Base-by-base conservation (phyloP, 495 filamentous ascomycete species). In the Bryoglossum gracile region DNA sequence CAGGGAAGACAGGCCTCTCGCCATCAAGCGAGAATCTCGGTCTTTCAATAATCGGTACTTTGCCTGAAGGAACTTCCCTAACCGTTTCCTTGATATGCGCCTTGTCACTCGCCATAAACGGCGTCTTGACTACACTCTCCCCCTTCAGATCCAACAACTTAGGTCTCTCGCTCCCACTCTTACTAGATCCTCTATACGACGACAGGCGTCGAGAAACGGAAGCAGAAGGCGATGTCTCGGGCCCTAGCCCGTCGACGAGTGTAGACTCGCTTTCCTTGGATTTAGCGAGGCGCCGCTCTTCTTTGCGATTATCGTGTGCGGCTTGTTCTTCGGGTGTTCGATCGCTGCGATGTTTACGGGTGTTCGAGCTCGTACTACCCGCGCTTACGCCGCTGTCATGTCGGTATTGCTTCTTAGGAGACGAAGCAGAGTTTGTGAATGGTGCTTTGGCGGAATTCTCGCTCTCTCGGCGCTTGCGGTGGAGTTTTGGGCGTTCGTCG, bases 261-360 rank as follows among this genome's bases (percentile, higher is more conserved):
- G 47, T 48, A 25, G 32, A 9, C 26, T 55, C 46, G 1, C 18
- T 34, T 17, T 32, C 35, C 22, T 50, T 44, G 4, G 34, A 35
- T 36, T 46, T 56, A 14, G 52, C 43, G 23, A 48, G 47, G 30
- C 40, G 32, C 11, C 50, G 30, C 30, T 51, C 53, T 32, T 24
- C 57, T 34, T 62, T 62, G 23, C 59, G 45, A 43, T 48, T 47
- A 8, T 62, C 59, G 22, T 59, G 59, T 11, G 59, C 59, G 14
- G 37, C 48, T 50, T 62, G 59, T 33, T 62, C 59, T 36, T 62
- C 59, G 13, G 59, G 56, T 8, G 59, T 59, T 3, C 58, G 54
- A 11, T 50, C 46, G 5, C 42, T 46, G 22, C 46, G 30, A 28
- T 43, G 24, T 35, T 48, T 56, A 28, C 37, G 55, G n/a, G 26